A percentile compares a stretch with the other conserved stretches of the same genome.
phyloP scores from a whole-genome alignment of 257 asterid genomes.

The Perilla frutescens region DNA sequence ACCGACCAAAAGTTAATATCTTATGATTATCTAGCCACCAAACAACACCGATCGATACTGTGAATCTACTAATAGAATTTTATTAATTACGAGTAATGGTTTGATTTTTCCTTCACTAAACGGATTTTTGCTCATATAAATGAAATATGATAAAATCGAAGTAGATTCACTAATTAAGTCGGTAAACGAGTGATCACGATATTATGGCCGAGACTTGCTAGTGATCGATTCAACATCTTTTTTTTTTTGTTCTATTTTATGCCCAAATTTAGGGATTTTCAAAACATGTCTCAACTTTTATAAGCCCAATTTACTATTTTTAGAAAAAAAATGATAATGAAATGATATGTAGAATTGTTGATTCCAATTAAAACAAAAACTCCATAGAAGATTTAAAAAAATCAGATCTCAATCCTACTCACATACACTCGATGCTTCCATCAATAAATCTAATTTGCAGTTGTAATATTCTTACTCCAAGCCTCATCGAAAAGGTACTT shows the following conservation, averaged over 20 bases:
- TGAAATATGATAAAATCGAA: too few species aligned
- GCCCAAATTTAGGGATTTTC: background rate
- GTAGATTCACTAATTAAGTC: too few species aligned
- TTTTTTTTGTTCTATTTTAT: background rate
- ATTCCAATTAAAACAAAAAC: background rate
- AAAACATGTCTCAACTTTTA: background rate
- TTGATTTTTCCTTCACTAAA: too few species aligned
- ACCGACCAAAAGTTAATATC: too few species aligned
- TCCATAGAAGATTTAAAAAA: background rate
- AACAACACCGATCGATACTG: too few species aligned
- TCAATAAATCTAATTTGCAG: too few species aligned
- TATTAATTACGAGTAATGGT: too few species aligned
- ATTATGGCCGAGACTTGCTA: background rate
- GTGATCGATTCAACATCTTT: slow-evolving; percentile 1
- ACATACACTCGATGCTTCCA: background rate
- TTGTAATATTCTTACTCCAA: too few species aligned
- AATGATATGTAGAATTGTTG: background rate
- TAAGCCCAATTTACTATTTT: background rate
- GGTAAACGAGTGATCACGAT: background rate
- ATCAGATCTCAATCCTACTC: background rate
- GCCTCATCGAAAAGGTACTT: background rate
- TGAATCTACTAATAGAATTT: too few species aligned
- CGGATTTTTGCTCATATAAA: too few species aligned
- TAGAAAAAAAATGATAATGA: background rate
- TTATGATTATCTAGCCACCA: too few species aligned